Base-by-base conservation (phyloP, 139 green algal genomes). In the Protoeuglena noctilucae region DNA sequence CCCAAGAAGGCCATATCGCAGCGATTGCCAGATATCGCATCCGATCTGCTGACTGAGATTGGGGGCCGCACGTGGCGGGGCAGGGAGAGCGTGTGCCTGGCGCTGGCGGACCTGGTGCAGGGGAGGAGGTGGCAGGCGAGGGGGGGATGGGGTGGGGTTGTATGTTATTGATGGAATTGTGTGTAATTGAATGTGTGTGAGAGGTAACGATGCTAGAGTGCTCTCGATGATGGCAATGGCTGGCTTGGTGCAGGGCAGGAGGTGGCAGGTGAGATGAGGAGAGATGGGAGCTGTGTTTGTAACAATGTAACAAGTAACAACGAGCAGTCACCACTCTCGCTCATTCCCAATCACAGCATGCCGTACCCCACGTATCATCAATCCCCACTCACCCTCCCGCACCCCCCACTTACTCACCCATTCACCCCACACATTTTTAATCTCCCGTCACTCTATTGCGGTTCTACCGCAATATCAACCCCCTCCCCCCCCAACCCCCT, bases 21-120 rank as follows among this genome's bases (percentile, higher is more conserved):
- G 28, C 65, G 92, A 67, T 87, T 82, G 31, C 61, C 65, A 21
- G 68, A 65, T 28, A 73, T 94, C 31, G 64, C 81, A 40, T 34
- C 41, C 1, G 71, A 82, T 54, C 55, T 75, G 46, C 53, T 93
- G 41, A 40, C 43, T 43, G 80, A 94, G 58, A 74, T 85, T 54
- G 80, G 75, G 6, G 76, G 69, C 12, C 63, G 77, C 12, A 60
- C 87, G 68, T 96, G 87, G 87, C 78, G 88, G 24, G 74, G 75
- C 28, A 63, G 88, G 2, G 83, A 96, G 76, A 71, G 82, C 12
- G 64, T 74, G 1, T 74, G 61, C 53, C 46, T 65, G 0, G 86
- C 78, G 2, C 50, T 85, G 26, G 56, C 67, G 14, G 88, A 95
- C 54, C 64, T 94, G 45, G 59, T 96, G 12, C 74, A 81, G 59